phyloP scores from a whole-genome alignment of 495 filamentous ascomycete genomes.

The Penicillium cataractarum region DNA sequence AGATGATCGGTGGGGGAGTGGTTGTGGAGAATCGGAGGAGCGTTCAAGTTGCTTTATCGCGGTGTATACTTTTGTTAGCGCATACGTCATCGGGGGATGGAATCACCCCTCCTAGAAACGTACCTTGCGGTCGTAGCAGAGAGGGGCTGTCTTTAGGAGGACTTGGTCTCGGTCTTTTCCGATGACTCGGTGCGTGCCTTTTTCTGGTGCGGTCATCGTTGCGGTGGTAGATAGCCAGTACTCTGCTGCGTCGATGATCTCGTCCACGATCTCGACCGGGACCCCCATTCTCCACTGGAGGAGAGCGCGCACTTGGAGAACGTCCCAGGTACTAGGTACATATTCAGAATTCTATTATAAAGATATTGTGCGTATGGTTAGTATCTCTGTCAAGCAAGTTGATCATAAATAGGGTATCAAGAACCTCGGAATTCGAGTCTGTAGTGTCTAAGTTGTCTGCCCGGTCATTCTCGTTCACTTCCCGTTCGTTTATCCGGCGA shows the following conservation, averaged over 20 bases:
- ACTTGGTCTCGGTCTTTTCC: slow-evolving; percentile 44
- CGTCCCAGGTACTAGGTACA: slow-evolving; percentile 39
- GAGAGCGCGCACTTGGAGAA: slow-evolving; percentile 39
- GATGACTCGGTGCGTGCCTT: slow-evolving; percentile 21
- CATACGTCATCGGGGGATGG: background rate
- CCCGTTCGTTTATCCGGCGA: background rate
- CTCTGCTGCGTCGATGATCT: slow-evolving; percentile 68
- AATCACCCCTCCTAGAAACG: background rate
- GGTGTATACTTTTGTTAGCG: slow-evolving; percentile 2
- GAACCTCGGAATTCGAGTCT: background rate
- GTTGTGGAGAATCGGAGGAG: slow-evolving; percentile 17
- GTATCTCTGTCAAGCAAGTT: background rate
- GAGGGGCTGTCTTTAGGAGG: slow-evolving; percentile 41
- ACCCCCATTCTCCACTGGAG: slow-evolving; percentile 50
- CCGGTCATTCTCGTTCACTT: background rate
- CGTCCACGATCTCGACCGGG: slow-evolving; percentile 67
- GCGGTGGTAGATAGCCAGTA: slow-evolving; percentile 63
- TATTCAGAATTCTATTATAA: slow-evolving; percentile 11
- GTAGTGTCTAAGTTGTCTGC: background rate
- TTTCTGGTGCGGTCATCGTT: slow-evolving; percentile 35
- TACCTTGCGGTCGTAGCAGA: slow-evolving; percentile 45
- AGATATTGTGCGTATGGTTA: background rate
- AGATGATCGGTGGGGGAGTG: slow-evolving; percentile 41
- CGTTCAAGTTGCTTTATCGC: slow-evolving; percentile 23
- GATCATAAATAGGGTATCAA: background rate